A percentile compares a stretch with the other conserved stretches of the same genome.
phyloP scores from a whole-genome alignment of 257 asterid species.

The Solanum habrochaites region DNA sequence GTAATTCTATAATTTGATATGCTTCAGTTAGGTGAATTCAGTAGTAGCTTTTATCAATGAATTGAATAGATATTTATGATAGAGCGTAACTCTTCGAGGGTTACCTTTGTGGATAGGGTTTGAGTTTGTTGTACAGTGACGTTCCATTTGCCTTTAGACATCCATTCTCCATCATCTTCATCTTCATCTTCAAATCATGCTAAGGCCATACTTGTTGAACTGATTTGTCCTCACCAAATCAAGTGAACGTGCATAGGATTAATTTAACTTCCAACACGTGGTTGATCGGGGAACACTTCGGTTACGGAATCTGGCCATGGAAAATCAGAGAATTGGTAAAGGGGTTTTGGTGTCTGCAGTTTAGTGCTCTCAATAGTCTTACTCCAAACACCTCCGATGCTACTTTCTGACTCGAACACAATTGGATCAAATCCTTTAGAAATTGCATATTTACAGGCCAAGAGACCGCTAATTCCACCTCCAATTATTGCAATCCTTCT shows the following conservation, averaged over 20 bases:
- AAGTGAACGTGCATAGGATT: slow-evolving; percentile 23
- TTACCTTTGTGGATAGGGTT: slow-evolving; percentile 6
- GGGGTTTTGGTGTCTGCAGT: slow-evolving; percentile 4
- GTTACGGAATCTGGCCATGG: slow-evolving; percentile 37
- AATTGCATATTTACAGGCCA: slow-evolving; percentile 36
- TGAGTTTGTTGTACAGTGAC: slow-evolving; percentile 13
- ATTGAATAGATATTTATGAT: no score
- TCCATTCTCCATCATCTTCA: slow-evolving; percentile 3
- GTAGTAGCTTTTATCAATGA: no score
- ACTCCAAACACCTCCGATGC: slow-evolving; percentile 30
- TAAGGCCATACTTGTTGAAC: slow-evolving; percentile 24
- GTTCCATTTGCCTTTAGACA: slow-evolving; percentile 25
- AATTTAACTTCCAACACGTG: slow-evolving; percentile 16
- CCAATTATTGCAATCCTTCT: slow-evolving; percentile 28
- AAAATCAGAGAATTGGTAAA: slow-evolving; percentile 42
- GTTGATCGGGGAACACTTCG: slow-evolving; percentile 15
- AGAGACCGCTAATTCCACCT: slow-evolving; percentile 47
- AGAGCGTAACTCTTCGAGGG: no score
- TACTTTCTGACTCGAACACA: slow-evolving; percentile 26
- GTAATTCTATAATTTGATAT: no score
- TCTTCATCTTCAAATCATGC: not conserved
- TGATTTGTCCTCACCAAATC: slow-evolving; percentile 19
- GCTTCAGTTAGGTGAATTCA: no score
- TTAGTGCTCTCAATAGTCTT: not conserved
- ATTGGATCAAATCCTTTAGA: slow-evolving; percentile 35